phyloP scores from a whole-genome alignment of 805 yeast species.

The Kodamaea kakaduensis region DNA sequence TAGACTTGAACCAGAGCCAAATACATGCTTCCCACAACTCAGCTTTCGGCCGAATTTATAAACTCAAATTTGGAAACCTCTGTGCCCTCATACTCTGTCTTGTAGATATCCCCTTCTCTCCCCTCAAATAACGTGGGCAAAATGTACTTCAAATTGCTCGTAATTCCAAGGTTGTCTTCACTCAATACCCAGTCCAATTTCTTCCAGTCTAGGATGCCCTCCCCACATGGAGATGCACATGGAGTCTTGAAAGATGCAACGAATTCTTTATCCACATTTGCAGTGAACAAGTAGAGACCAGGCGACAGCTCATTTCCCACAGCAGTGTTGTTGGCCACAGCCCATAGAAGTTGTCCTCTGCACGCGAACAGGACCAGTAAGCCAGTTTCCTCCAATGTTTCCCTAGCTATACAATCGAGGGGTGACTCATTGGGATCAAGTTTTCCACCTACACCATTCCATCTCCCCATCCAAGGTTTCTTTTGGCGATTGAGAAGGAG shows the following conservation, averaged over 20 bases:
- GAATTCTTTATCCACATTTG: conserved; percentile 24
- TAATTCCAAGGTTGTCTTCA: conserved; percentile 37
- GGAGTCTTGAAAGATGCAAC: conserved; percentile 28
- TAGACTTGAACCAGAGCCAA: neutral
- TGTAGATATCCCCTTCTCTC: conserved; percentile 21
- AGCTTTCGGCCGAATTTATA: too few species aligned
- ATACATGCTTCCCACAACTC: neutral
- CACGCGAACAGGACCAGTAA: conserved; percentile 24
- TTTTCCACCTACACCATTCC: conserved; percentile 48
- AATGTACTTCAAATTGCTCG: conserved; percentile 31
- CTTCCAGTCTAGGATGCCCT: conserved; percentile 44
- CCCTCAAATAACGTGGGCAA: conserved; percentile 23
- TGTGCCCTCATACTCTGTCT: conserved; percentile 20
- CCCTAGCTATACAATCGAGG: conserved; percentile 37
- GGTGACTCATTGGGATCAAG: conserved; percentile 33
- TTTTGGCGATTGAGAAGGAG: conserved; percentile 39
- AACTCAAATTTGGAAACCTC: conserved; percentile 6
- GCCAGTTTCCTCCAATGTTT: conserved; percentile 41
- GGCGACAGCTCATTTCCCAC: conserved; percentile 9
- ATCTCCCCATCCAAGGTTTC: conserved; percentile 45
- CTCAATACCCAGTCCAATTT: conserved; percentile 32
- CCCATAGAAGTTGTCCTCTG: conserved; percentile 38
- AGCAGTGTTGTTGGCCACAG: conserved; percentile 12
- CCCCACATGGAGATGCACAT: conserved; percentile 24
- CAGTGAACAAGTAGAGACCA: conserved; percentile 40